Evolutionary conservation across 768 basidiomycete species (phyloP), one percentile per base, ranked within the genome.

Genomic region (Coprinellus micaceus): DNA sequence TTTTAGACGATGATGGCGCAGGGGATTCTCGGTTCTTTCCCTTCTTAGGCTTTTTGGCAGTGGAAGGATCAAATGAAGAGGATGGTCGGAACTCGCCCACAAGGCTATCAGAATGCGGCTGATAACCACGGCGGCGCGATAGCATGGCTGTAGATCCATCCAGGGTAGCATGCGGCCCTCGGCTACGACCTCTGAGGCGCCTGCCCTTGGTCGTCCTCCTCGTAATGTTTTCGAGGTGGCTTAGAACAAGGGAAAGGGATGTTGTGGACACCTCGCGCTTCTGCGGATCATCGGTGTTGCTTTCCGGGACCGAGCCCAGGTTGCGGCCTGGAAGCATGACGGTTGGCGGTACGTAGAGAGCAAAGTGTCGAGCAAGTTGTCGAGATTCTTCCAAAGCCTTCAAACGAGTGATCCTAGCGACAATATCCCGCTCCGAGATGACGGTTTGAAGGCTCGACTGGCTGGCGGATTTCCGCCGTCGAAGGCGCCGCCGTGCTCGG

Each of bases 301-400:
- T 46, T 50, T 58, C 45, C 33, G 24, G 10, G 11, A 47, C 51
- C n/a, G 24, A 21, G 17, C 21, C 28, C 28, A 47, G 13, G 17
- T 29, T 30, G n/a, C 50, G 40, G n/a, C 59, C 37, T n/a, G 57
- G 58, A 30, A 46, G 24, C 3, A 59, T 56, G 30, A 68, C 63
- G 19, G 66, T 61, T 29, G 76, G 77, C n/a, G 82, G 87, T 24
- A 80, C 72, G 66, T 84, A 90, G 43, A 92, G 75, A 6, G 77
- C 73, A 65, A 90, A 91, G 52, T 80, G 79, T 58, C 88, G 79
- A 39, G 83, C 80, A 51, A 83, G 71, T 41, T 79, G 77, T 54
- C 85, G 74, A 13, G 80, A 78, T 61, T 82, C 78, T 60, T 84
- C 82, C 11, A 85, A 76, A 22, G 86, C 86, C 58, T 82, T 82